These are phyloP conservation scores for Rhizophagus sp. DNA, from an alignment of 192 early-diverging fungal species.

Conservation along the genomic window DNA sequence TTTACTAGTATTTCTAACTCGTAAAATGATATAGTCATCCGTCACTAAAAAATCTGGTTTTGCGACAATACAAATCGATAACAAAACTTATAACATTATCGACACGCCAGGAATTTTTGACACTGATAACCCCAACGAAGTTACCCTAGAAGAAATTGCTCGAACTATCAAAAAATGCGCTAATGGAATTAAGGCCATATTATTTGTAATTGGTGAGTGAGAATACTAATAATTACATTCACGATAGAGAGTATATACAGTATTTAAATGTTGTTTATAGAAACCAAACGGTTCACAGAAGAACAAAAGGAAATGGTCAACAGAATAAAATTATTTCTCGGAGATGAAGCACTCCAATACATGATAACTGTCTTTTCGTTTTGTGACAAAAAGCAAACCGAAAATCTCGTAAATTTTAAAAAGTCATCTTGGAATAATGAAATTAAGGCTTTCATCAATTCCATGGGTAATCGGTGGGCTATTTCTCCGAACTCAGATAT, in stretches of 20 bases:
- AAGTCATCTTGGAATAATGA: neutral
- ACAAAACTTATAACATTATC: neutral
- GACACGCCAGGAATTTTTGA: constrained; percentile 12
- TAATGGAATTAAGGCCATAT: neutral
- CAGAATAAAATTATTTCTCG: neutral
- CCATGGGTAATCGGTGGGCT: neutral
- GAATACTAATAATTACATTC: too few relatives aligned
- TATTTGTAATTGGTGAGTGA: neutral
- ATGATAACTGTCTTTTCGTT: neutral
- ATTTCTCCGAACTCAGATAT: constrained; percentile 3
- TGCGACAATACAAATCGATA: too few relatives aligned
- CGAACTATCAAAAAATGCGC: neutral
- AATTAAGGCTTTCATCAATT: neutral
- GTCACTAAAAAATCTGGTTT: too few relatives aligned
- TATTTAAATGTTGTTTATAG: neutral
- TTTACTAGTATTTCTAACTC: too few relatives aligned
- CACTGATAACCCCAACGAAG: neutral
- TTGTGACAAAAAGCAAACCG: neutral
- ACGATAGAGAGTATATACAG: neutral
- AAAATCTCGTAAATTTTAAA: neutral
- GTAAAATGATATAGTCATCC: too few relatives aligned
- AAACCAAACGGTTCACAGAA: neutral
- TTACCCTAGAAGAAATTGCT: neutral
- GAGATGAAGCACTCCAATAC: neutral
- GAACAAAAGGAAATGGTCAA: neutral